Conservation (phyloP, 1,139 yeast species). For the Chernovozyma aurita region DNA sequence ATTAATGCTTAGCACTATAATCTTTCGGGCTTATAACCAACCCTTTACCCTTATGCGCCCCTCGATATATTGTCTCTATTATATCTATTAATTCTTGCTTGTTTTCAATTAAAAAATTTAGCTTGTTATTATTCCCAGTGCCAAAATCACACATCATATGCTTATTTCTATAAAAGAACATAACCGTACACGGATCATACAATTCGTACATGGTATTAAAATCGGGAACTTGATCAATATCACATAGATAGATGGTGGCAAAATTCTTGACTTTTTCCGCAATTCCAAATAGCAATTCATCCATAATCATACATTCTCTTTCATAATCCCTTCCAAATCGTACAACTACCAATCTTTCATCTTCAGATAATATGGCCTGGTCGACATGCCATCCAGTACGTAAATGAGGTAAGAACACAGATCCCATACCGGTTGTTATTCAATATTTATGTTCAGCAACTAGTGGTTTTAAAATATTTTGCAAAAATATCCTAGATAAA, state of each 20-base stretch:
- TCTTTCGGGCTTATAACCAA: constrained; percentile 81
- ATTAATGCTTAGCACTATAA: constrained; percentile 28
- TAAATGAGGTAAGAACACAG: constrained; percentile 82
- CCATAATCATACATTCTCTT: constrained; percentile 83
- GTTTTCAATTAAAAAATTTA: constrained; percentile 73
- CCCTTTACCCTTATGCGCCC: constrained; percentile 92
- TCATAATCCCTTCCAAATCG: constrained; percentile 83
- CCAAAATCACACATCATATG: constrained; percentile 99
- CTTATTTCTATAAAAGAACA: constrained; percentile 91
- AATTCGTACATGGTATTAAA: constrained; percentile 91
- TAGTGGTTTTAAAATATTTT: no score
- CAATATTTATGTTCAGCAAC: no score
- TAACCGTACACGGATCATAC: constrained; percentile 84
- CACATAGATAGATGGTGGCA: constrained; percentile 85
- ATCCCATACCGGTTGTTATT: constrained; percentile 55
- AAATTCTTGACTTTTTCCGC: constrained; percentile 85
- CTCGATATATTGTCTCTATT: constrained; percentile 82
- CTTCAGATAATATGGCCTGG: constrained; percentile 84
- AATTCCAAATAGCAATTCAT: constrained; percentile 72
- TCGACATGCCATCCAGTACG: constrained; percentile 94
- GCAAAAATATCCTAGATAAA: no score
- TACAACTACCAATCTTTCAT: constrained; percentile 79
- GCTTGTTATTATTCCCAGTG: constrained; percentile 93
- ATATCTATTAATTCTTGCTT: constrained; percentile 91
- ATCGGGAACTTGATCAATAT: constrained; percentile 84